Evolutionary conservation across 2,329 filamentous ascomycete genomes (phyloP), one percentile per base, ranked within the genome.

Genomic region (Pseudomassariella vexata): DNA sequence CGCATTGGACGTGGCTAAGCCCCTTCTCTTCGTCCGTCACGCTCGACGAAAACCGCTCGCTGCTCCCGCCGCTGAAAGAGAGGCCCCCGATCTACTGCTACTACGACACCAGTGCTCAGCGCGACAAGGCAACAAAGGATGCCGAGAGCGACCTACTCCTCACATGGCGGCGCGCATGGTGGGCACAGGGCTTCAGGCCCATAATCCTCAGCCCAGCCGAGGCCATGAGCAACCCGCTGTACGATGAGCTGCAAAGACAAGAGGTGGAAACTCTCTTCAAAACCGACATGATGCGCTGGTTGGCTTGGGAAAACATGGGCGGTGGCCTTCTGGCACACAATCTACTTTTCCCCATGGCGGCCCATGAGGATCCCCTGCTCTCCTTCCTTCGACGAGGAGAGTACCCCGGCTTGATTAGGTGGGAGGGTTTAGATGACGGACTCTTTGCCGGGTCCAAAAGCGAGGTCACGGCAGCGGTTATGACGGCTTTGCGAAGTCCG

Each of bases 101-200:
- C 59, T 95, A 94, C 55, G 87, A 95, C 49, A 65, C 75, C 9
- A 76, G 74, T 5, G 56, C 68, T 12, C 62, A 71, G 39, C 81
- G 81, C 56, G 73, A 82, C 19, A 68, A 73, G 29, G 72, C 73
- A 12, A 70, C 75, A 30, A 75, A 75, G 46, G 74, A 83, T 38
- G 84, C 85, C 4, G 85, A 95, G 54, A 82, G 82, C 50, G 74
- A 81, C 37, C 63, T 96, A 37, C 69, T 96, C 29, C 65, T 94
- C 36, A 82, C 85, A 32, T 96, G 92, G 92, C 76, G 89, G 38
- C 76, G 87, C 27, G 89, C 90, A 3, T 96, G 90, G 88, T 96
- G 87, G 85, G 87, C 89, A 0, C 79, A 94, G 49, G 92, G 90
- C 9, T 95, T 96, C 62, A 79, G 72, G 40, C 90, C 92, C 0